phyloP scores from a whole-genome alignment of 202 grass and related monocot species.

The Setaria viridis region DNA sequence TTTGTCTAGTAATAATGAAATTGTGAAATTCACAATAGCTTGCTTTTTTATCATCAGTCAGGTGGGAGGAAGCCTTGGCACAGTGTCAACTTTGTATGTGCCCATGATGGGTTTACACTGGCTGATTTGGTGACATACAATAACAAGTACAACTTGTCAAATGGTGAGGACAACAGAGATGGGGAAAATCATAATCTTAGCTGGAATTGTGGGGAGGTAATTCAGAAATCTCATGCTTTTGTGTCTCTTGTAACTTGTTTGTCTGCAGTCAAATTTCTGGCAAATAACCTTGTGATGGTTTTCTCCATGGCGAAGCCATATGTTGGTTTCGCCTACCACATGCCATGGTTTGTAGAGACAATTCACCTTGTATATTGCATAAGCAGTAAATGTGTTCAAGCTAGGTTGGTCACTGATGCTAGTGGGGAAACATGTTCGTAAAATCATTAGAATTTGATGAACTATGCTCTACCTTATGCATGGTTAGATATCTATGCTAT shows the following conservation, averaged over 20 bases:
- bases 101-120: conserved; percentile 96
- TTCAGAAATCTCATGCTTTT: conserved; percentile 24
- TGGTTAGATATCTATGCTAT: background rate
- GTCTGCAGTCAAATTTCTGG: conserved; percentile 13
- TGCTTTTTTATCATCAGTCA: conserved; percentile 55
- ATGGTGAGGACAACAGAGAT: conserved; percentile 91
- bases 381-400: background rate
- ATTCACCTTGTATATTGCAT: conserved; percentile 4
- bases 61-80: conserved; percentile 97
- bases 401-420: background rate
- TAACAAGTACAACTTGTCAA: conserved; percentile 85
- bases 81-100: conserved; percentile 95
- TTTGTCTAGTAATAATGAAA: background rate
- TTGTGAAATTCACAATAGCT: conserved; percentile 17
- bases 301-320: conserved; percentile 11
- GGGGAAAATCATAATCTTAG: conserved; percentile 99
- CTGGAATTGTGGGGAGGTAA: conserved; percentile 97
- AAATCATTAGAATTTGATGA: background rate
- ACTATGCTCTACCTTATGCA: background rate
- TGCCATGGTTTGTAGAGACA: conserved; percentile 14
- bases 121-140: conserved; percentile 96
- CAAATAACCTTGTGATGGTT: conserved; percentile 30
- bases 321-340: conserved; percentile 1
- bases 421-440: background rate
- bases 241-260: conserved; percentile 27